These are phyloP conservation scores for Collybia mongolica DNA, from an alignment of 768 basidiomycete genomes.

Conservation along the genomic window DNA sequence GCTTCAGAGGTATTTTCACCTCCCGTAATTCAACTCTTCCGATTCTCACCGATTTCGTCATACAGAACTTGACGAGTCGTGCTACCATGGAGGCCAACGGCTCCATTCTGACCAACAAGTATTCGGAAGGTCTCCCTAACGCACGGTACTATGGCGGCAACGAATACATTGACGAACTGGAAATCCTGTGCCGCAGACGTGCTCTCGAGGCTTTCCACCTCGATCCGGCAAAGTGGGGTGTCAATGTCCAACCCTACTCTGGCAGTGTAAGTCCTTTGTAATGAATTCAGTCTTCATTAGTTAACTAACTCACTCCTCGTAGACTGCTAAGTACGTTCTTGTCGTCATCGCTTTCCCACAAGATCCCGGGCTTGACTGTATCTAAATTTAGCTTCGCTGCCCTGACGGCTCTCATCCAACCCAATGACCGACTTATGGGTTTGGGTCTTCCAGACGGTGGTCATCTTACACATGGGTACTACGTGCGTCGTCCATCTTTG, in stretches of 20 bases:
- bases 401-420: slow-evolving; percentile 92
- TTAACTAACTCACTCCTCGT: slow-evolving; percentile 4
- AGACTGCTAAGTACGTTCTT: slow-evolving; percentile 83
- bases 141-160: slow-evolving; percentile 98
- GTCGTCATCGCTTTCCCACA: neutral
- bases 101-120: slow-evolving; percentile 98
- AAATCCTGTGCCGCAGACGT: slow-evolving; percentile 91
- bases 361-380: slow-evolving; percentile 13
- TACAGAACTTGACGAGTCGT: slow-evolving; percentile 91
- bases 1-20: slow-evolving; percentile 81
- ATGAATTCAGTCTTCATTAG: neutral
- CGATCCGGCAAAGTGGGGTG: slow-evolving; percentile 91
- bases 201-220: slow-evolving; percentile 96
- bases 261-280: slow-evolving; percentile 63
- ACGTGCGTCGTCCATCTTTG: slow-evolving; percentile 48
- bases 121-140: slow-evolving; percentile 98
- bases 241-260: slow-evolving; percentile 99
- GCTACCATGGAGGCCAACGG: slow-evolving; percentile 99
- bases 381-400: slow-evolving; percentile 80
- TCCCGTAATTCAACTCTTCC: neutral
- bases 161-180: slow-evolving; percentile 97
- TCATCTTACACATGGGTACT: slow-evolving; percentile 97
- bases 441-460: slow-evolving; percentile 97
- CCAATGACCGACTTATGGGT: slow-evolving; percentile 98
- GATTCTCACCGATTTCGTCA: neutral